phyloP scores from a whole-genome alignment of 176 grass and related monocot genomes.

The Tillandsia fasciculata region DNA sequence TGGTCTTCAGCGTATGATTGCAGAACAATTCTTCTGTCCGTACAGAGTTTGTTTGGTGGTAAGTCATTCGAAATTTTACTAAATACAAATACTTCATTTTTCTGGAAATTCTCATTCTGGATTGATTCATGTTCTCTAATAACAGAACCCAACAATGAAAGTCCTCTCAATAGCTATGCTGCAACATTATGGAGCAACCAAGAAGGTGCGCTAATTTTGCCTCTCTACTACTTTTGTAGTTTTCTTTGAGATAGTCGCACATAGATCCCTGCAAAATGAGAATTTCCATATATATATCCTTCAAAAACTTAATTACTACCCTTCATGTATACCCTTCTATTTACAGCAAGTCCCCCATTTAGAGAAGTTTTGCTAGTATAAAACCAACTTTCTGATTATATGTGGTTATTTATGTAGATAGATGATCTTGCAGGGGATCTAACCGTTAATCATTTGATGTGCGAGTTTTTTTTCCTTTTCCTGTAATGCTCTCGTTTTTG shows the following conservation, averaged over 20 bases:
- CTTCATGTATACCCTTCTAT: too few relatives aligned
- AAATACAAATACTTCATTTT: neutral
- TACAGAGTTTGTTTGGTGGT: slow-evolving; percentile 35
- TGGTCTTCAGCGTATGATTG: slow-evolving; percentile 32
- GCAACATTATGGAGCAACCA: slow-evolving; percentile 29
- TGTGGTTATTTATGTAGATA: too few relatives aligned
- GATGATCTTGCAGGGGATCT: neutral
- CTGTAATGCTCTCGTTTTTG: neutral
- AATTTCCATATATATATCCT: neutral
- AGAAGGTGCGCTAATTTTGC: slow-evolving; percentile 14
- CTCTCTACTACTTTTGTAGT: neutral
- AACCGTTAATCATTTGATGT: neutral
- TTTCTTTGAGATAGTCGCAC: neutral
- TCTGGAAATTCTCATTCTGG: neutral
- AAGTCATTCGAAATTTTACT: neutral
- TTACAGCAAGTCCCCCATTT: too few relatives aligned
- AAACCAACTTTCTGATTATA: neutral
- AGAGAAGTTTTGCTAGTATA: too few relatives aligned
- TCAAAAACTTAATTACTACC: neutral
- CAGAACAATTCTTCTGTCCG: slow-evolving; percentile 24
- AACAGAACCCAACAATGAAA: slow-evolving; percentile 31
- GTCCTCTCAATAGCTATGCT: slow-evolving; percentile 30
- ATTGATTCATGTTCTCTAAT: neutral
- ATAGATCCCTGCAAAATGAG: neutral
- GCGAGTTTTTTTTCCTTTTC: neutral